Base-by-base conservation (phyloP, 164 flowering plant species). In the Chimonanthus salicifolius region DNA sequence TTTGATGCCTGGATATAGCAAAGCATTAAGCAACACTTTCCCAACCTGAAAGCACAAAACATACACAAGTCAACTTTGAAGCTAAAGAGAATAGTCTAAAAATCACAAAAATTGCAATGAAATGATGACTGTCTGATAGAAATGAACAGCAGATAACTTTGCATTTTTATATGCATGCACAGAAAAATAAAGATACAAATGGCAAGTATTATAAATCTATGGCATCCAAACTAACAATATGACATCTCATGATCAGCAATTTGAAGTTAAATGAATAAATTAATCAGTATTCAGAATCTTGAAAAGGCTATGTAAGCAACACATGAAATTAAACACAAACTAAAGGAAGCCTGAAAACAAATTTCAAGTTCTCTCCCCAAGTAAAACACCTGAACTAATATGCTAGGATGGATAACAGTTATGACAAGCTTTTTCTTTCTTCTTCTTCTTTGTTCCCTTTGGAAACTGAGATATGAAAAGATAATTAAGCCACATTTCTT, bases 1-100 rank as follows among this genome's bases (percentile, higher is more conserved):
- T 84, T 93, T 93, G 88, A 95, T 93, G 74, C 97, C 97, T 64
- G 97, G 86, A 79, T 95, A 95, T 50, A 95, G 48, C 80, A 86
- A 84, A 49, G 99, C 99, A 83, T 95, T 95, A 66, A 95, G 97
- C 83, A 88, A 77, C 67, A 95, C 72, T 78, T 77, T 94, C 49
- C 99, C 99, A 33, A 89, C 97, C 99, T 95, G 89, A 81, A 78
- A 78, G 13, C 43, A 66, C 58, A 49, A 1, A 64, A 50, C 7
- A 72, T 44, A 47, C 7, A n/a, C 45, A 68, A 68, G 43, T 21
- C 16, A 21, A 65, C 8, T 21, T 7, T 65, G 16, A 62, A 7
- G 64, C 16, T 15, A 58, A 62, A 62, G 64, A 20, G 33, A 33
- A 33, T 33, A 33, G 33, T 33, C 33, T 33, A 33, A 33, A 33